Evolutionary conservation across 2,329 filamentous ascomycete genomes (phyloP), one percentile per base, ranked within the genome.

Genomic region (Sarocladium strictum): DNA sequence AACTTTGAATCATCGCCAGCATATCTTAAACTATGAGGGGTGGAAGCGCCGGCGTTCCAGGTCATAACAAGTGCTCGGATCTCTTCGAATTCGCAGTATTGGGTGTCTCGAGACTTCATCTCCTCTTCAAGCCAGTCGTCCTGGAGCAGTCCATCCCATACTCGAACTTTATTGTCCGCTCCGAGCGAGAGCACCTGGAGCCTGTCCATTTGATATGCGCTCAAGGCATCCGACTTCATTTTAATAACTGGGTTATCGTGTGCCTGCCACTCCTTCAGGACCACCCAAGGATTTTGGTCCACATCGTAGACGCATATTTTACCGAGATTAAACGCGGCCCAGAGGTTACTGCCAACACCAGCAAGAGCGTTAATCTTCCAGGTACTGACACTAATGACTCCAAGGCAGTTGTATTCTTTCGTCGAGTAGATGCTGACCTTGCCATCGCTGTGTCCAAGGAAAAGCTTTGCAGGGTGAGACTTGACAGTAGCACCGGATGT

Each of bases 11-110:
- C 90, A 53, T 81, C 74, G 27, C 83, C 79, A 1, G 83, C 83
- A 58, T 89, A 83, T 54, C 88, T 81, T 32, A 97, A 75, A 63
- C 86, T 89, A 56, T 84, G 85, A 0, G 94, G 94, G n/a, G 94
- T 96, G 15, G 87, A 87, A n/a, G 94, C 94, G 1, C 94, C 94
- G 1, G 92, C 93, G 67, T 99, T 99, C 94, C 94, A 99, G 0
- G 92, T 97, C 75, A 97, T 80, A 24, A 96, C 83, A 35, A 90
- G 76, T 12, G 89, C 85, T 50, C 84, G 86, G 55, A 97, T 76
- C 62, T 95, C 86, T 54, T 91, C 80, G 67, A 97, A 96, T 26
- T 82, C 79, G 73, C 92, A 97, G 65, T 90, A 97, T 50, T 94
- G 82, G 1, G 81, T 77, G 63, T 97, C 92, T 58, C 85, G 84